phyloP scores from a whole-genome alignment of 2,329 filamentous ascomycete genomes.

The Geosmithia flava region DNA sequence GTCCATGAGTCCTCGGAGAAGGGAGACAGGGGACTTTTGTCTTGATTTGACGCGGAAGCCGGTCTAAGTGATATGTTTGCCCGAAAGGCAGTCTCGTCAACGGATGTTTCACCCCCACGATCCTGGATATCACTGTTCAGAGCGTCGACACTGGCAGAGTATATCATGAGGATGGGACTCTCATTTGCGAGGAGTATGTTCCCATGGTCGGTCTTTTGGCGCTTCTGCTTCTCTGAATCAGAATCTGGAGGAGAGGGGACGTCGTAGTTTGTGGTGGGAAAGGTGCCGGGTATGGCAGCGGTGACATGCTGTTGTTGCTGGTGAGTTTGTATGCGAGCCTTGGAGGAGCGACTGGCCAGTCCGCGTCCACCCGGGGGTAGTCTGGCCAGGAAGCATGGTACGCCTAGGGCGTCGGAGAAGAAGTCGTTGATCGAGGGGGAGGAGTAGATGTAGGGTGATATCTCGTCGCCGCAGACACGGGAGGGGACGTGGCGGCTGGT shows the following conservation, averaged over 20 bases:
- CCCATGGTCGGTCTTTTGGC: conserved; percentile 9
- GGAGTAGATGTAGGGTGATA: conserved; percentile 59
- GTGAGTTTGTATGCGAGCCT: conserved; percentile 54
- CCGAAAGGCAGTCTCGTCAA: conserved; percentile 66
- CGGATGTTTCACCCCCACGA: conserved; percentile 43
- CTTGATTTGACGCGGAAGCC: too few relatives aligned
- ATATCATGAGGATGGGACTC: conserved; percentile 80
- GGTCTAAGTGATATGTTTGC: conserved; percentile 69
- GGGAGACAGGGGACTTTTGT: conserved; percentile 19
- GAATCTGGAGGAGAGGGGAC: conserved; percentile 46
- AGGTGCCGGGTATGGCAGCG: conserved; percentile 34
- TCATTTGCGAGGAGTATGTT: conserved; percentile 82
- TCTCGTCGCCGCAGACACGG: conserved; percentile 71
- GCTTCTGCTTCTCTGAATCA: conserved; percentile 28
- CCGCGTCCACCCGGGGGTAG: conserved; percentile 59
- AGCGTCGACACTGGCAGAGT: conserved; percentile 63
- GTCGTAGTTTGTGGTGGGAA: conserved; percentile 21
- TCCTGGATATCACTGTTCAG: conserved; percentile 62
- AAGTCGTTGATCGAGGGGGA: conserved; percentile 56
- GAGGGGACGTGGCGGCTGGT: conserved; percentile 34
- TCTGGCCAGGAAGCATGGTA: conserved; percentile 73
- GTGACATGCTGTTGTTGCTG: conserved; percentile 20
- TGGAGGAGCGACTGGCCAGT: conserved; percentile 53
- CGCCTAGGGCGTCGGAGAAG: conserved; percentile 62
- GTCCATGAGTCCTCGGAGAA: conserved; percentile 78